Conservation (phyloP, 2,329 filamentous ascomycete species). For the Onygena corvina region DNA sequence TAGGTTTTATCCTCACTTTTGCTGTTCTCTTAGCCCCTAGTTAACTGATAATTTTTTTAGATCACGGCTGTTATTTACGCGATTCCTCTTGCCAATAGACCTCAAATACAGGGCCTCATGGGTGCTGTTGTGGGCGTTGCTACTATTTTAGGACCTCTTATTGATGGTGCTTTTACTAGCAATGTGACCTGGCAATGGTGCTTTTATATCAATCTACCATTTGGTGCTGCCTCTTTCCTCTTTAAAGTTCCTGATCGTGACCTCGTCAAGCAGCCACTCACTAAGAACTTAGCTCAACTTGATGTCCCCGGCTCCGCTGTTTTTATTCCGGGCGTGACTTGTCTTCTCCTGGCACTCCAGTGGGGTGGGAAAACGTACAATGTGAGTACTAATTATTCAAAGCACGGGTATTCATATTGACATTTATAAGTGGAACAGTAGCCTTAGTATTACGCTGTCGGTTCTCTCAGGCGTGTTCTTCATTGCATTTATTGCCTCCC, state of each 20-base stretch:
- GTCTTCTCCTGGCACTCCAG: constrained; percentile 20
- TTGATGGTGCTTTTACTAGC: constrained; percentile 14
- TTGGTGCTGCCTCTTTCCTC: constrained; percentile 11
- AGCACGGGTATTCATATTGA: neutral
- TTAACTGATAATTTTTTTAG: constrained; percentile 18
- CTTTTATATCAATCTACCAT: constrained; percentile 13
- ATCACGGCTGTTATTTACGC: constrained; percentile 9
- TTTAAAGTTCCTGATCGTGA: constrained; percentile 4
- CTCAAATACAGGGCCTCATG: constrained; percentile 10
- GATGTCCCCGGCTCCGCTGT: constrained; percentile 18
- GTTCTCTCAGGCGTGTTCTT: constrained; percentile 16
- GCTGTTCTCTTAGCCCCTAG: constrained; percentile 18
- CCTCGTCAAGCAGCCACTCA: neutral
- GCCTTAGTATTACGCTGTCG: constrained; percentile 17
- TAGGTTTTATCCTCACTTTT: constrained; percentile 17
- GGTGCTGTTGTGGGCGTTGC: constrained; percentile 12
- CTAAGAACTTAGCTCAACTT: constrained; percentile 15
- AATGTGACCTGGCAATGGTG: constrained; percentile 15
- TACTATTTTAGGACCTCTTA: constrained; percentile 12
- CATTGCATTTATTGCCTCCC: constrained; percentile 12
- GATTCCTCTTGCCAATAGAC: constrained; percentile 9
- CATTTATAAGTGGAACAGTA: constrained; percentile 17
- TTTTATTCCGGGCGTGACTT: constrained; percentile 14
- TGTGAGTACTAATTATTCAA: neutral
- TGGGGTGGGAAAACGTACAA: constrained; percentile 17